Conservation (phyloP, 371 early-diverging fungal species). For the Cladochytrium tenue region DNA sequence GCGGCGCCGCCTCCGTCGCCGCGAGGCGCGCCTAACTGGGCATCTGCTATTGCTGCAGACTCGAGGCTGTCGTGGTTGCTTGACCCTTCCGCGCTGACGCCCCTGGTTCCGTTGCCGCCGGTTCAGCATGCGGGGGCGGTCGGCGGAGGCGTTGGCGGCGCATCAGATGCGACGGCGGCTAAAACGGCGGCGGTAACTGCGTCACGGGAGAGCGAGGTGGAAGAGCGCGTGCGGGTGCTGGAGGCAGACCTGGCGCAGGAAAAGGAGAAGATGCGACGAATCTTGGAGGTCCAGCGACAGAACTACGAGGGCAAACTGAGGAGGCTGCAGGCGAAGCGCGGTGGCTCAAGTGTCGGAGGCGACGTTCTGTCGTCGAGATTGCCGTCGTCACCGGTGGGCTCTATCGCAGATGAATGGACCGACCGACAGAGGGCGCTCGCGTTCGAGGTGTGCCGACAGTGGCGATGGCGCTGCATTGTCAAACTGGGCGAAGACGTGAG, state of each 20-base stretch:
- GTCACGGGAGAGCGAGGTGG: neutral
- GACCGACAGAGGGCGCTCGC: constrained; percentile 38
- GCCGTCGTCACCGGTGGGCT: too few relatives aligned
- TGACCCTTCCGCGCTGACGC: neutral
- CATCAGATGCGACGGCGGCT: neutral
- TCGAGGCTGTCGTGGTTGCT: neutral
- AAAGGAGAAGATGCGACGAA: constrained; percentile 52
- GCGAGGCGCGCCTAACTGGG: too few relatives aligned
- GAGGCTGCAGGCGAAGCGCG: constrained; percentile 1
- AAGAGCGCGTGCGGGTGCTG: constrained; percentile 7
- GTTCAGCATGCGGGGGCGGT: neutral
- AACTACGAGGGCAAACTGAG: constrained; percentile 54
- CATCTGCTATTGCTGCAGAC: neutral
- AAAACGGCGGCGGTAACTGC: neutral
- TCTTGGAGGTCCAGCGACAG: constrained; percentile 47
- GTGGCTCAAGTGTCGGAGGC: neutral
- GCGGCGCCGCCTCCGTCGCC: too few relatives aligned
- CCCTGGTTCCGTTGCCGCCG: neutral
- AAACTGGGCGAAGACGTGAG: constrained; percentile 65
- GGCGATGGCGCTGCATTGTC: constrained; percentile 69
- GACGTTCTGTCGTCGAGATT: neutral
- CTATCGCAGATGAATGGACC: neutral
- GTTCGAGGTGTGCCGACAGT: constrained; percentile 48
- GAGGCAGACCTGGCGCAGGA: constrained; percentile 43
- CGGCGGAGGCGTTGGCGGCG: neutral